Evolutionary conservation across 345 rosid species (phyloP).

Genomic region (Melaleuca alternifolia): DNA sequence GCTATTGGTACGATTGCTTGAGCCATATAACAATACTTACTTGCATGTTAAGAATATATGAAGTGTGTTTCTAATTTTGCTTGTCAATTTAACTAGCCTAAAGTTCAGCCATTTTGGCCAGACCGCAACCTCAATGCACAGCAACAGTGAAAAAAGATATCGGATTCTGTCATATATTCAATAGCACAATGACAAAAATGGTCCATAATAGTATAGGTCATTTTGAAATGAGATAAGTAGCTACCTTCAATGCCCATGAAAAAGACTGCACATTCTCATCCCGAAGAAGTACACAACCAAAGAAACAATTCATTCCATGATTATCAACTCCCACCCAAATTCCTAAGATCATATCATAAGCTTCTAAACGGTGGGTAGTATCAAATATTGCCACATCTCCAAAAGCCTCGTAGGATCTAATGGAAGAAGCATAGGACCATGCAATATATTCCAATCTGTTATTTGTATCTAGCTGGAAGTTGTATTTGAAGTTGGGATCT

Average conservation of each 20-base stretch:
- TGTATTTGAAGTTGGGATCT: slow-evolving; percentile 35
- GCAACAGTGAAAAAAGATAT: background rate
- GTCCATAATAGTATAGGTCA: background rate
- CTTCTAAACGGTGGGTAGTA: slow-evolving; percentile 42
- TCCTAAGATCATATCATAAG: slow-evolving; percentile 50
- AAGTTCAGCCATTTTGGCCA: background rate
- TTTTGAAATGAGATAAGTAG: background rate
- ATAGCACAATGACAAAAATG: background rate
- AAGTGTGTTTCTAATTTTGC: background rate
- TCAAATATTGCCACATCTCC: slow-evolving; percentile 52
- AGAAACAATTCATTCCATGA: slow-evolving; percentile 38
- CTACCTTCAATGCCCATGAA: slow-evolving; percentile 58
- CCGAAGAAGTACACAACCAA: slow-evolving; percentile 40
- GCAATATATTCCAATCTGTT: slow-evolving; percentile 46
- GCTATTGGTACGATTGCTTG: background rate
- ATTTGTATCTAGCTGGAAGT: slow-evolving; percentile 36
- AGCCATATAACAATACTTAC: background rate
- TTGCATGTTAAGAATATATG: background rate
- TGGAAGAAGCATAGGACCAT: slow-evolving; percentile 48
- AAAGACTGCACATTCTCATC: slow-evolving; percentile 49
- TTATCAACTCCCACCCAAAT: slow-evolving; percentile 52
- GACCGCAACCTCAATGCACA: background rate
- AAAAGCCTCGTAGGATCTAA: slow-evolving; percentile 31
- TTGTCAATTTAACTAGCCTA: background rate
- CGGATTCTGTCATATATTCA: background rate